A percentile compares a stretch with the other conserved stretches of the same genome.
Conservation (phyloP, 805 yeast species). For the Kodamaea nitidulidarum region DNA sequence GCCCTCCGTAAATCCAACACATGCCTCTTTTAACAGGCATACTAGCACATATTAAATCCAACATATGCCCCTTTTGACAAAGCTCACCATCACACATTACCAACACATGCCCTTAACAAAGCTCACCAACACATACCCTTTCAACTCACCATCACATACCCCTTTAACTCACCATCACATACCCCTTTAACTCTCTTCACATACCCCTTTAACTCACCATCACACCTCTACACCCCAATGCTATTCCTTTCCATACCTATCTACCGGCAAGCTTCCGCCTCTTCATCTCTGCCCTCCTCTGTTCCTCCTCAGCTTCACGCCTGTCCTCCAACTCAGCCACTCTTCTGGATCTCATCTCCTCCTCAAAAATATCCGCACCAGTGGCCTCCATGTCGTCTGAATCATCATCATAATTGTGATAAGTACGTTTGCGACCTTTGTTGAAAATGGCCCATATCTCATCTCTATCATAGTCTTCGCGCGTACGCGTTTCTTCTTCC, state of each 20-base stretch:
- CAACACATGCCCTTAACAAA: no score
- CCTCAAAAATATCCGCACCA: constrained; percentile 82
- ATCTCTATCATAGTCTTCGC: constrained; percentile 63
- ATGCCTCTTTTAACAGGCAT: no score
- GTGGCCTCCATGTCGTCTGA: constrained; percentile 90
- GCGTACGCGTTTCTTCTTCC: constrained; percentile 21
- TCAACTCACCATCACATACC: no score
- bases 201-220: no score
- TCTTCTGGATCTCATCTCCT: constrained; percentile 66
- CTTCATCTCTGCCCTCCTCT: constrained; percentile 30
- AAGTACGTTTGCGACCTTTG: constrained; percentile 52
- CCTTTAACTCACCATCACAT: no score
- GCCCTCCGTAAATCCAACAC: no score
- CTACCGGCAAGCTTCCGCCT: constrained; percentile 5
- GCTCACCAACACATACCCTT: no score
- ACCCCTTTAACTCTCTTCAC: no score
- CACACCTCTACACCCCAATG: not conserved
- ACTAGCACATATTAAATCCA: no score
- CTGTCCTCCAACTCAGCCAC: constrained; percentile 75
- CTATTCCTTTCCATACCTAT: not conserved
- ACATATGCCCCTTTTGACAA: no score
- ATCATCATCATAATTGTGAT: constrained; percentile 43
- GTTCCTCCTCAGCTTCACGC: constrained; percentile 61
- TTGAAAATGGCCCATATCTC: constrained; percentile 89
- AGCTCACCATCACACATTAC: no score